Conservation (phyloP, 768 basidiomycete species). For the Sporobolomyces phaffii region DNA sequence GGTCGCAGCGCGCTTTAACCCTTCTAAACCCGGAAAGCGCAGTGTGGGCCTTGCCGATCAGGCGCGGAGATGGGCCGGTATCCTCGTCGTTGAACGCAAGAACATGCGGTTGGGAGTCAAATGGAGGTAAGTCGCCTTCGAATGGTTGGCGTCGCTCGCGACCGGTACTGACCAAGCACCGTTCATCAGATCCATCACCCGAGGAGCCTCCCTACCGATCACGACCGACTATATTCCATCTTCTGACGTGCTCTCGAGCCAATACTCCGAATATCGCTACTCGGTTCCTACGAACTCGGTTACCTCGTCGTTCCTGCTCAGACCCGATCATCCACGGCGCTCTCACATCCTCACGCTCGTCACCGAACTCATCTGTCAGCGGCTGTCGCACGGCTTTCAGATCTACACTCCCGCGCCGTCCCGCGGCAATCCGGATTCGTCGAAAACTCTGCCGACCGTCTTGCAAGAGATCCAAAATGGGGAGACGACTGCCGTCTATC, state of each 20-base stretch:
- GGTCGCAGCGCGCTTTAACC: constrained; percentile 29
- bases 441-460: constrained; percentile 44
- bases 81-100: constrained; percentile 60
- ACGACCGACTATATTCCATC: constrained; percentile 84
- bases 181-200: constrained; percentile 26
- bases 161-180: too few species aligned
- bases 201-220: constrained; percentile 64
- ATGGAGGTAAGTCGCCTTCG: constrained; percentile 71
- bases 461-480: constrained; percentile 42
- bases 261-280: constrained; percentile 58
- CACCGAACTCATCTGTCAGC: constrained; percentile 87
- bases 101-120: constrained; percentile 77
- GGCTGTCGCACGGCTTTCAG: constrained; percentile 90
- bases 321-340: constrained; percentile 52
- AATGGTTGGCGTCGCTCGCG: too few species aligned
- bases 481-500: constrained; percentile 64
- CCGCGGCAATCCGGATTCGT: constrained; percentile 45
- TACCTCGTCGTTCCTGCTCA: constrained; percentile 79
- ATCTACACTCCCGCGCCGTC: constrained; percentile 68
- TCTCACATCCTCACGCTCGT: constrained; percentile 50
- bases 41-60: constrained; percentile 41
- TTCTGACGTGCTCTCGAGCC: constrained; percentile 8
- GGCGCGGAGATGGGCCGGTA: constrained; percentile 82
- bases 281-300: constrained; percentile 78
- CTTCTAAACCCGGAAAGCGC: constrained; percentile 35